Conservation (phyloP, 2,329 filamentous ascomycete genomes). For the Fusarium nurragi region DNA sequence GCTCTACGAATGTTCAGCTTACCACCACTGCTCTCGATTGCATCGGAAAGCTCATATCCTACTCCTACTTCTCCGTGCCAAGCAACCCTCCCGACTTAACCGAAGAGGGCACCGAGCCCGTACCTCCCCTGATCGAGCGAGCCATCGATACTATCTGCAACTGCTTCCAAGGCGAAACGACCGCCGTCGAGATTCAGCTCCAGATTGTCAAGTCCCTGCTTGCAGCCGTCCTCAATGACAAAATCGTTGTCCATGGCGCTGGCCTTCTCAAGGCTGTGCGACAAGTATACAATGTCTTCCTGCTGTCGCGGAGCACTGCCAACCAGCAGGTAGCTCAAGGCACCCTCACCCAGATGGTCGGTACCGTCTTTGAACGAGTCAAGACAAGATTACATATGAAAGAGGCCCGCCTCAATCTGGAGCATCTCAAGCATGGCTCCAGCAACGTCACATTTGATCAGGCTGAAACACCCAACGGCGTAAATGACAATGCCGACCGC, state of each 20-base stretch:
- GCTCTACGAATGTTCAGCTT: slow-evolving; percentile 83
- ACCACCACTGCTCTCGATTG: slow-evolving; percentile 94
- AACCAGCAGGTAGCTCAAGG: slow-evolving; percentile 98
- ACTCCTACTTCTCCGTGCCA: slow-evolving; percentile 92
- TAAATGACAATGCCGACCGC: slow-evolving; percentile 51
- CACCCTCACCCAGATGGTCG: slow-evolving; percentile 97
- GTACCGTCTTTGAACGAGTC: slow-evolving; percentile 95
- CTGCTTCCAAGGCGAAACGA: slow-evolving; percentile 97
- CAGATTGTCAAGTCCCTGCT: slow-evolving; percentile 98
- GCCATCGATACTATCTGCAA: slow-evolving; percentile 99
- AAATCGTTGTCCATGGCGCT: slow-evolving; percentile 97
- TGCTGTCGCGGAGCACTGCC: slow-evolving; percentile 89
- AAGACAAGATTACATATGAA: slow-evolving; percentile 88
- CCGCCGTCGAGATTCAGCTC: slow-evolving; percentile 89
- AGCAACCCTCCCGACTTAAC: slow-evolving; percentile 52
- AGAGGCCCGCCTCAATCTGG: slow-evolving; percentile 74
- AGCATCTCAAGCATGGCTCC: slow-evolving; percentile 61
- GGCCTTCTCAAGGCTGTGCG: slow-evolving; percentile 95
- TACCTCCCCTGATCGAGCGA: slow-evolving; percentile 87
- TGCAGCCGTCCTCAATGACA: slow-evolving; percentile 96
- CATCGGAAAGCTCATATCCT: slow-evolving; percentile 98
- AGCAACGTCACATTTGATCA: slow-evolving; percentile 64
- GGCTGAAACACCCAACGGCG: slow-evolving; percentile 52
- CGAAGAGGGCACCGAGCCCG: slow-evolving; percentile 53
- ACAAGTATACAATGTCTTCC: slow-evolving; percentile 98